A percentile compares a stretch with the other conserved stretches of the same genome.
These are phyloP conservation scores for Silybum marianum DNA, from an alignment of 129 eudicot species.

Conservation along the genomic window DNA sequence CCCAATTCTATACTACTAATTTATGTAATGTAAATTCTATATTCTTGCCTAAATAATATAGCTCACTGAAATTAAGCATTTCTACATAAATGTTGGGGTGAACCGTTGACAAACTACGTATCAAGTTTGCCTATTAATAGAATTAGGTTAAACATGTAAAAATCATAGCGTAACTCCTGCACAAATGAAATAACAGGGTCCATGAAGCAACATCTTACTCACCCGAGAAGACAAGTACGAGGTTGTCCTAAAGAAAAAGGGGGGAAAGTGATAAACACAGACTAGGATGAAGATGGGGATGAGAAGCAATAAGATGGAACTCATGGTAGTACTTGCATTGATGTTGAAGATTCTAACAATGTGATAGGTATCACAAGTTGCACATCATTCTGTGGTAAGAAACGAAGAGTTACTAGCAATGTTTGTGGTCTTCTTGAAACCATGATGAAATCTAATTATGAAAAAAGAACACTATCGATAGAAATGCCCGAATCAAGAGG, in stretches of 20 bases:
- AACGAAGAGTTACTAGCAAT: not conserved
- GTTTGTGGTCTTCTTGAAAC: not conserved
- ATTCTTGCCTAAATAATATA: not conserved
- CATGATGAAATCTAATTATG: not conserved
- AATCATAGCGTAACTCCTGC: not conserved
- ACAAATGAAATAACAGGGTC: not conserved
- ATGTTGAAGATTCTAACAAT: not conserved
- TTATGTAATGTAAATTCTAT: not conserved
- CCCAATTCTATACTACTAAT: not conserved
- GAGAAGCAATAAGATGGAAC: not conserved
- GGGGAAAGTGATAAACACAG: not conserved
- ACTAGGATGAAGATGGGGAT: not conserved
- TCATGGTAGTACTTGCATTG: not conserved
- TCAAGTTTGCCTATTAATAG: not conserved
- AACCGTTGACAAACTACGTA: not conserved
- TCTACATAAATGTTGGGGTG: not conserved
- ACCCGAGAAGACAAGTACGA: not conserved
- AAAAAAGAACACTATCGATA: not conserved
- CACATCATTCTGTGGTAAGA: not conserved
- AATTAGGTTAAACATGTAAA: not conserved
- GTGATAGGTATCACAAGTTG: not conserved
- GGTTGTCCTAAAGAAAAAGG: not conserved
- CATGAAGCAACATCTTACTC: not conserved
- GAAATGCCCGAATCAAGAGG: not conserved
- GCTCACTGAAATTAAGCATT: not conserved